Base-by-base conservation (phyloP, 75 land plant species). In the Picea sitchensis region DNA sequence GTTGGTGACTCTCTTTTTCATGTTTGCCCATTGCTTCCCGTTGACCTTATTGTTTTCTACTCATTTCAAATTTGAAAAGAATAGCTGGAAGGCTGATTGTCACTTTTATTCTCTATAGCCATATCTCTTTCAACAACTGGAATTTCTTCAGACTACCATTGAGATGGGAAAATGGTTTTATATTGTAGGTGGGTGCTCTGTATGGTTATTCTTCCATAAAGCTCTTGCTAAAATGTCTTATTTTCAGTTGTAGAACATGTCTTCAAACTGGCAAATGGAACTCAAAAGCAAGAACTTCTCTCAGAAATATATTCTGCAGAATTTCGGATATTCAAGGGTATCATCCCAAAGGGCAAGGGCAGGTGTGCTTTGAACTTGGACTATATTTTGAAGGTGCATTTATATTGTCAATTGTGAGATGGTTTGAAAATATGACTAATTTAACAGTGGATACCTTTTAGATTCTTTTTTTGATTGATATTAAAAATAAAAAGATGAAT, bases 181-280 rank as follows among this genome's bases (percentile, higher is more conserved):
- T 9, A 38, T 71, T 20, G 41, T 44, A 71, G 54, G 47, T 71
- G 56, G 56, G 44, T 38, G 21, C 74, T 44, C 44, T 2, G n/a
- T 36, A 71, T 7, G 3, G 3, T 15, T 71, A 11, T 20, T 44
- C 21, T 44, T 2, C 4, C n/a, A 44, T 71, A 21, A 23, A 71
- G 54, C 21, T 71, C 44, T 71, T 44, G 44, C 47, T 59, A 68
- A 51, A 30, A 63, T 87, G 18, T 76, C n/a, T 30, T 68, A 9
- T 36, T 63, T 87, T 77, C 88, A 98, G 99, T 98, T 74, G 84
- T 95, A 80, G 98, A 98, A 77, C 96, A 98, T 87, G 96, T 91
- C n/a, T 98, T 87, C 77, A 81, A 89, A 12, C 69, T 93, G 75
- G 96, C 86, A 63, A 95, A 84, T 92, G 90, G 84, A 36, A 78